phyloP scores from a whole-genome alignment of 2,329 filamentous ascomycete species.

The Aspergillus hiratsukae region DNA sequence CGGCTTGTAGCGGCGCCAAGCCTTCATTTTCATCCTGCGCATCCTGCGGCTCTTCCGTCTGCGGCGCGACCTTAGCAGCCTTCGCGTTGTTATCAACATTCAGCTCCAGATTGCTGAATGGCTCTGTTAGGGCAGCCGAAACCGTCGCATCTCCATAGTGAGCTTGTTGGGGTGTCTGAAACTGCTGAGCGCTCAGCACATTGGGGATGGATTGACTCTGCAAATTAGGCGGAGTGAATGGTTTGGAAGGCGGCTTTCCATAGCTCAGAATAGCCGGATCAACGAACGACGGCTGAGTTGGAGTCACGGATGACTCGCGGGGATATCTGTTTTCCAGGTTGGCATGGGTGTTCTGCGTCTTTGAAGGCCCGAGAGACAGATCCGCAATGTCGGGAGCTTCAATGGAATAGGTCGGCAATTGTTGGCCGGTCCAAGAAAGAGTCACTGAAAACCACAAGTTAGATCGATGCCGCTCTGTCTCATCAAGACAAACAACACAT shows the following conservation, averaged over 20 bases:
- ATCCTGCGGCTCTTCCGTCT: constrained; percentile 16
- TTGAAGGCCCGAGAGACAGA: constrained; percentile 35
- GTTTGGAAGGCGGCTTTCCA: constrained; percentile 29
- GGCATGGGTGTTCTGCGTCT: constrained; percentile 15
- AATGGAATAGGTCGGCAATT: constrained; percentile 51
- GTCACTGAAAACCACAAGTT: constrained; percentile 38
- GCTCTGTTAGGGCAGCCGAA: constrained; percentile 41
- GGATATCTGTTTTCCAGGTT: constrained; percentile 13
- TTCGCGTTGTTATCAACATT: constrained; percentile 21
- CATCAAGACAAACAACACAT: constrained; percentile 19
- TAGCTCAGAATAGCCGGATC: constrained; percentile 80
- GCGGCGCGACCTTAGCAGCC: constrained; percentile 7
- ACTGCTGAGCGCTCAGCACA: constrained; percentile 18
- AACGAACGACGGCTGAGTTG: constrained; percentile 53
- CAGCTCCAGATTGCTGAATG: constrained; percentile 41
- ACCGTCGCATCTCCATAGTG: constrained; percentile 26
- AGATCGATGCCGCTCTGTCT: constrained; percentile 31
- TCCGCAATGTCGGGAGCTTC: constrained; percentile 57
- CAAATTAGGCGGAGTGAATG: constrained; percentile 6
- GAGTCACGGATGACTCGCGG: constrained; percentile 24
- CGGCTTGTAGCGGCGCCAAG: constrained; percentile 18
- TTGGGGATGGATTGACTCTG: constrained; percentile 22
- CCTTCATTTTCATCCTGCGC: constrained; percentile 16
- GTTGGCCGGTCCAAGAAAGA: constrained; percentile 49
- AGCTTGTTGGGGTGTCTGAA: constrained; percentile 11